A percentile compares a stretch with the other conserved stretches of the same genome.
phyloP scores from a whole-genome alignment of 176 grass and related monocot species.

The Areca catechu region DNA sequence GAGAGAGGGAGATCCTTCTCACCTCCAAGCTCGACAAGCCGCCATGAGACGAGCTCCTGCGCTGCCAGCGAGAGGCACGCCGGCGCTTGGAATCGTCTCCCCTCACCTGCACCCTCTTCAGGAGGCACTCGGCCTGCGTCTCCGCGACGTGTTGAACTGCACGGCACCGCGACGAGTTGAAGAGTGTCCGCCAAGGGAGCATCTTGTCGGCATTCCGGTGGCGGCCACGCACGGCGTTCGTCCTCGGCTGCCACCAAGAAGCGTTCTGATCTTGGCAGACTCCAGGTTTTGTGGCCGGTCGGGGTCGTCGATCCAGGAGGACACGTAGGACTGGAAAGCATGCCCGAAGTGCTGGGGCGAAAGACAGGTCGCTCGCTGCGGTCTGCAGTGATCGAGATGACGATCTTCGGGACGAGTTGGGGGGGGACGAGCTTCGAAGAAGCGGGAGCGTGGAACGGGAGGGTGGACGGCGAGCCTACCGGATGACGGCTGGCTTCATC shows the following conservation, averaged over 20 bases:
- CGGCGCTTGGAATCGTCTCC: constrained; percentile 6
- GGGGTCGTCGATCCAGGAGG: constrained; percentile 8
- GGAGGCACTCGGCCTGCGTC: constrained; percentile 12
- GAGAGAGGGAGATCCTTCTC: neutral
- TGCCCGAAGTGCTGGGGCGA: neutral
- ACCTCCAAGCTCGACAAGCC: constrained; percentile 14
- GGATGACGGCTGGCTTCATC: constrained; percentile 8
- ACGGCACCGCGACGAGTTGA: neutral
- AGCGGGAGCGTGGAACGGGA: neutral
- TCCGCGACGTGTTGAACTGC: constrained; percentile 15
- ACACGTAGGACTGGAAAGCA: constrained; percentile 1
- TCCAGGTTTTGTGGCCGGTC: constrained; percentile 1
- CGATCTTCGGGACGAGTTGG: constrained; percentile 11
- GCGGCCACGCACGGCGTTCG: neutral
- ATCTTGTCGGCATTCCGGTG: neutral
- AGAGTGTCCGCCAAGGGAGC: constrained; percentile 11
- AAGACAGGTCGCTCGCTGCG: constrained; percentile 3
- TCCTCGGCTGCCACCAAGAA: constrained; percentile 3
- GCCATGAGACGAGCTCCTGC: constrained; percentile 12
- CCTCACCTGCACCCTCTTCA: constrained; percentile 16
- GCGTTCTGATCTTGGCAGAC: neutral
- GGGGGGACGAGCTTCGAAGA: too few species aligned
- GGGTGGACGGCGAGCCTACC: neutral
- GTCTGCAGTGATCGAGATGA: constrained; percentile 2
- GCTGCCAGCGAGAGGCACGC: constrained; percentile 13